These are phyloP conservation scores for Spergularia azorica DNA, from an alignment of 179 eudicot species.

Conservation along the genomic window DNA sequence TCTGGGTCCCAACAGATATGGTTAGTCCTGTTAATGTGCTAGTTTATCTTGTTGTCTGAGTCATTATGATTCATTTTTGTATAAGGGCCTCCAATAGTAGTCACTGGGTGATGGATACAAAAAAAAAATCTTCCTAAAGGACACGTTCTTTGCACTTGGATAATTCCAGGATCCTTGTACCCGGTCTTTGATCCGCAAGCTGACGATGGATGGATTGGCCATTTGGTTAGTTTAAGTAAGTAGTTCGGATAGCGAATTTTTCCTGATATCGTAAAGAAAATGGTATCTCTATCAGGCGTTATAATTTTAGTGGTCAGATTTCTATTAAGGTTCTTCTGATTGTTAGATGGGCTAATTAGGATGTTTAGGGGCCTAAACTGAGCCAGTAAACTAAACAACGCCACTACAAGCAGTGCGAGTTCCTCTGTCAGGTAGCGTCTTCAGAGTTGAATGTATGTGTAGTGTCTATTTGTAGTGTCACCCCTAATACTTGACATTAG, in stretches of 20 bases:
- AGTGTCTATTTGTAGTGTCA: too few species aligned
- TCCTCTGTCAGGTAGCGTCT: background rate
- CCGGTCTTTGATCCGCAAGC: too few species aligned
- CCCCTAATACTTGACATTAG: too few species aligned
- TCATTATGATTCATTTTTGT: slow-evolving; percentile 1
- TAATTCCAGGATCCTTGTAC: too few species aligned
- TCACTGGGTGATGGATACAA: background rate
- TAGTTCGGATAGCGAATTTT: background rate
- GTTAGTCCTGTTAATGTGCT: slow-evolving; percentile 45
- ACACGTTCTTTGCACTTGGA: too few species aligned
- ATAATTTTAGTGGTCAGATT: background rate
- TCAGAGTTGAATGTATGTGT: background rate
- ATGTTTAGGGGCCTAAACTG: too few species aligned
- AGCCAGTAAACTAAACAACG: too few species aligned
- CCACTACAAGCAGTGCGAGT: background rate
- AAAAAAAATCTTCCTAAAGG: background rate
- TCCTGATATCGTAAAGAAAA: background rate
- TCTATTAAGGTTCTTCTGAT: background rate
- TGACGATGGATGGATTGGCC: background rate
- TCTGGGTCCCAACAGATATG: slow-evolving; percentile 76
- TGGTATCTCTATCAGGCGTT: background rate
- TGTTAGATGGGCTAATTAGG: slow-evolving; percentile 2
- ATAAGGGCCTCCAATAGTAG: background rate
- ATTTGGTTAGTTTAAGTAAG: slow-evolving; percentile 4
- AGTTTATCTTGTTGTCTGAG: background rate